phyloP scores from a whole-genome alignment of 2,329 filamentous ascomycete genomes.

The Blumeriella jaapii region DNA sequence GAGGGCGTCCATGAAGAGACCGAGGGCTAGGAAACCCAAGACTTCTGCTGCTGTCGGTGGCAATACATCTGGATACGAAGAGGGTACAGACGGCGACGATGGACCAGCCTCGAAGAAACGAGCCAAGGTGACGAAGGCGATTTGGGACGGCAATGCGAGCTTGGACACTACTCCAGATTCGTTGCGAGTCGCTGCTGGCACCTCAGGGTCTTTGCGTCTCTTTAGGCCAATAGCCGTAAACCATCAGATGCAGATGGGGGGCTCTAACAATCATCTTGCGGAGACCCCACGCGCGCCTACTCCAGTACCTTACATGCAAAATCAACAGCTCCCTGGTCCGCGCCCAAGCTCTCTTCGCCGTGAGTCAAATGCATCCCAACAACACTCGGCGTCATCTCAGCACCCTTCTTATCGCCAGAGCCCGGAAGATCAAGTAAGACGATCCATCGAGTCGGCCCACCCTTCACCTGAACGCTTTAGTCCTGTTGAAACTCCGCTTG shows the following conservation, averaged over 20 bases:
- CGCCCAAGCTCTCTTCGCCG: conserved; percentile 44
- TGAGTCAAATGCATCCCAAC: conserved; percentile 43
- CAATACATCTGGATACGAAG: conserved; percentile 65
- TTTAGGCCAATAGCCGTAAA: conserved; percentile 59
- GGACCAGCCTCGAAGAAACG: conserved; percentile 51
- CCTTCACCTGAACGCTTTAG: conserved; percentile 37
- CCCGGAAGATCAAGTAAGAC: conserved; percentile 24
- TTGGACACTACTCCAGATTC: conserved; percentile 69
- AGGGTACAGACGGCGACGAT: conserved; percentile 36
- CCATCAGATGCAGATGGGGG: conserved; percentile 35
- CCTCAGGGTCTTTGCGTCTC: conserved; percentile 73
- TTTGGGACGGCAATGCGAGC: conserved; percentile 58
- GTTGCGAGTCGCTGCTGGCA: conserved; percentile 81
- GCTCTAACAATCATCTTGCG: conserved; percentile 42
- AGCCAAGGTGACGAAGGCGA: conserved; percentile 63
- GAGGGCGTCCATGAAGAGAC: conserved; percentile 22
- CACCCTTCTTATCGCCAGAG: conserved; percentile 26
- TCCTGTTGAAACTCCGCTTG: conserved; percentile 59
- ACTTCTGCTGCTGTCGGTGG: conserved; percentile 27
- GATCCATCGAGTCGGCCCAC: conserved; percentile 33
- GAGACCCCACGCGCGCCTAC: conserved; percentile 68
- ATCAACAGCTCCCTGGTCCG: conserved; percentile 26
- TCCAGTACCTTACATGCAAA: conserved; percentile 46
- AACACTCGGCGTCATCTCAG: conserved; percentile 32
- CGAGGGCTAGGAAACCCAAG: conserved; percentile 18